Base-by-base conservation (phyloP, 2,329 filamentous ascomycete genomes). In the Juglanconis sp. region DNA sequence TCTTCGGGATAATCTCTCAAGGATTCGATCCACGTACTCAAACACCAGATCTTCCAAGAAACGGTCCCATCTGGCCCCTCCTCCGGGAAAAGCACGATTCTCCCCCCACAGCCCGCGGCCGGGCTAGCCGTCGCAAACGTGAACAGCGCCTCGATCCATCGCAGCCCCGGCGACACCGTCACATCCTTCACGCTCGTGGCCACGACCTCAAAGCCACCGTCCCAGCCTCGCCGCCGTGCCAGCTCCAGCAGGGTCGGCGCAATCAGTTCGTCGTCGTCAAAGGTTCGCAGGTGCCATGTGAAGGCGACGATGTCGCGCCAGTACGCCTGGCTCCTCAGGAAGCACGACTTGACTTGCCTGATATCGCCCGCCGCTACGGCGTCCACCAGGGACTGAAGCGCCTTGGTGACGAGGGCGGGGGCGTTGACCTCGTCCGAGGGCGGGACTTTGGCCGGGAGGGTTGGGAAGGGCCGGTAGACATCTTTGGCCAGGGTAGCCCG, bases 271-370 rank as follows among this genome's bases (percentile, higher is more conserved):
- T 65, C 62, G 0, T 52, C 58, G 3, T 35, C 63, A 49, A 76
- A 72, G 2, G 73, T 76, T 10, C 74, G 72, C n/a, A 74, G 44
- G 47, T 76, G 71, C 56, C 65, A 74, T 0, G 74, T 77, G 30
- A 77, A 57, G 1, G 72, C 72, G 31, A 77, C 38, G 46, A 67
- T 61, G 53, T 77, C 74, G 24, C 69, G 71, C 73, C 73, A 76
- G 64, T 71, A 76, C 4, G 72, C 68, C 63, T 75, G 72, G 3
- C 56, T 62, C 3, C 60, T 5, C 48, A 69, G 69, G 62, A 76
- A 76, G 48, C 69, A 72, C 38, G 15, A 34, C 8, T 63, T 63
- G 2, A 76, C 55, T 1, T 62, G 59, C 3, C 56, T 32, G 5
- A 52, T 56, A 59, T 74, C 67, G 5, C 60, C 56, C 10, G 51